Conservation (phyloP, 2,329 filamentous ascomycete genomes). For the Pseudogymnoascus sp. region DNA sequence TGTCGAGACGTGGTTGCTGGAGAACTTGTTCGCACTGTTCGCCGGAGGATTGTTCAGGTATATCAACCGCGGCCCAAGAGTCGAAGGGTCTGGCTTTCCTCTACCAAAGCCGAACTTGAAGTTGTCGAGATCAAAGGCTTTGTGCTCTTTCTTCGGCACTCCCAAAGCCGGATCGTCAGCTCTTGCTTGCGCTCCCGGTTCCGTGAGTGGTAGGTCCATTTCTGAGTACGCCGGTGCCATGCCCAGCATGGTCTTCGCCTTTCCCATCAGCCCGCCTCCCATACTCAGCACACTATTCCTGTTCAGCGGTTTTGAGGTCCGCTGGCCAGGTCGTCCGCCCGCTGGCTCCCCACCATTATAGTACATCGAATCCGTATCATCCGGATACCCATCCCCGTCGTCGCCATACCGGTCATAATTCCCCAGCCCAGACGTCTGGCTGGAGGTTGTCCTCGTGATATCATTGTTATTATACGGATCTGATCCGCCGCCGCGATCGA, state of each 20-base stretch:
- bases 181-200: slow-evolving; percentile 50
- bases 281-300: slow-evolving; percentile 83
- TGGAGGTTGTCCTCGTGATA: slow-evolving; percentile 41
- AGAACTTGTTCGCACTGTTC: slow-evolving; percentile 81
- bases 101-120: slow-evolving; percentile 92
- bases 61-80: slow-evolving; percentile 84
- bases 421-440: slow-evolving; percentile 72
- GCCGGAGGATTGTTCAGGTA: slow-evolving; percentile 93
- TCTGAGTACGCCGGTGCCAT: slow-evolving; percentile 86
- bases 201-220: slow-evolving; percentile 94
- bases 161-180: slow-evolving; percentile 34
- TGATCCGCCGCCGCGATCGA: slow-evolving; percentile 15
- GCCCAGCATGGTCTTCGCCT: slow-evolving; percentile 82
- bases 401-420: slow-evolving; percentile 90
- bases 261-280: slow-evolving; percentile 79
- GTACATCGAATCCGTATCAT: slow-evolving; percentile 67
- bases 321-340: slow-evolving; percentile 28
- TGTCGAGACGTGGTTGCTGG: slow-evolving; percentile 95
- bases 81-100: slow-evolving; percentile 79
- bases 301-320: slow-evolving; percentile 50
- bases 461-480: slow-evolving; percentile 20
- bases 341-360: slow-evolving; percentile 47
- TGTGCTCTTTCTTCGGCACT: slow-evolving; percentile 36
- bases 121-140: slow-evolving; percentile 60
- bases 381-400: slow-evolving; percentile 73